These are phyloP conservation scores for Aspergillus nidulans DNA, from an alignment of 495 filamentous ascomycete genomes.

Conservation along the genomic window DNA sequence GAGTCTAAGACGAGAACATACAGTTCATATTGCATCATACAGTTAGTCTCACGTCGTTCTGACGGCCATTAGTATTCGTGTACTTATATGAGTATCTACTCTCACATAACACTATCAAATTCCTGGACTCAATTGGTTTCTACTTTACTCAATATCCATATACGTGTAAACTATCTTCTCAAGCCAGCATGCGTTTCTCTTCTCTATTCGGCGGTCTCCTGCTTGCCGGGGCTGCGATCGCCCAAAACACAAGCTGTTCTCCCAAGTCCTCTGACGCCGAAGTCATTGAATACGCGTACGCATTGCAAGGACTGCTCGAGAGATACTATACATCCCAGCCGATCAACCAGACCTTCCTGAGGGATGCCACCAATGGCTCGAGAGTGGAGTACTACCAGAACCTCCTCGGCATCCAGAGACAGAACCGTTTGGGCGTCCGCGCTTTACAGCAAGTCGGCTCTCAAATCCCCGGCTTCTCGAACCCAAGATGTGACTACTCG, in stretches of 20 bases:
- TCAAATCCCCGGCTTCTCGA: slow-evolving; percentile 15
- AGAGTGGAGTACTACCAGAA: slow-evolving; percentile 19
- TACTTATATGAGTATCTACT: background rate
- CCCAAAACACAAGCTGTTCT: slow-evolving; percentile 19
- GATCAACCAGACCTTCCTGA: slow-evolving; percentile 25
- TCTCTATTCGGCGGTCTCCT: slow-evolving; percentile 16
- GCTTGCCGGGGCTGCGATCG: slow-evolving; percentile 18
- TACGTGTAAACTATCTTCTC: background rate
- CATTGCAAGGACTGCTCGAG: slow-evolving; percentile 23
- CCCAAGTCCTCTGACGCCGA: slow-evolving; percentile 19
- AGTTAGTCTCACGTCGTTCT: slow-evolving; percentile 12
- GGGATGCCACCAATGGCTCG: slow-evolving; percentile 17
- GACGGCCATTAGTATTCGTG: background rate
- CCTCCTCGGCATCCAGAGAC: slow-evolving; percentile 23
- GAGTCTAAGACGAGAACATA: background rate
- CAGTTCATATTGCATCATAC: slow-evolving; percentile 21
- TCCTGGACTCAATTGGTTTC: background rate
- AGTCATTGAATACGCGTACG: slow-evolving; percentile 25
- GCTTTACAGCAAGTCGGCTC: slow-evolving; percentile 22
- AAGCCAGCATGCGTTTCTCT: slow-evolving; percentile 19
- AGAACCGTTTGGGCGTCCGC: slow-evolving; percentile 24
- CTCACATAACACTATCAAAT: background rate
- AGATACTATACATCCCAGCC: slow-evolving; percentile 22
- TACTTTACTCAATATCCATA: background rate
- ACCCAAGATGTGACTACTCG: slow-evolving; percentile 23